Base-by-base conservation (phyloP, 1,284 basidiomycete genomes). In the Microbotryum silenes-acaulis region DNA sequence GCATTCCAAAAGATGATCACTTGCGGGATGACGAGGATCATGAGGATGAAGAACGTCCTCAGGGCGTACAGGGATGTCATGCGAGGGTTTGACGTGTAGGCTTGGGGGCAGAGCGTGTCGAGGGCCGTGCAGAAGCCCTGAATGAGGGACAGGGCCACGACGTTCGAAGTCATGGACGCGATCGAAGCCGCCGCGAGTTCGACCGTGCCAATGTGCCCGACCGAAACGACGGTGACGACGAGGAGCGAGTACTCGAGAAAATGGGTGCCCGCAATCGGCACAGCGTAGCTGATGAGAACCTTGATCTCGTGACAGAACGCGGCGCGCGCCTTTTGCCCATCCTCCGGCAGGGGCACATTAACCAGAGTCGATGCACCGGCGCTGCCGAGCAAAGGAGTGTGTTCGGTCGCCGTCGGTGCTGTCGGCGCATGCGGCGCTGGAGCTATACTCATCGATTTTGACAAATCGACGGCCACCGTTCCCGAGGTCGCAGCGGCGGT, bases 21-120 rank as follows among this genome's bases (percentile, higher is more conserved):
- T 37, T 70, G 69, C 9, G 72, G 72, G 16, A 72, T 57, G 53
- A 66, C 47, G 51, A 69, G 23, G 37, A 67, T 10, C 23, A 64
- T 16, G 29, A 68, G 57, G 50, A 72, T 54, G 54, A 68, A 44
- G 14, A 54, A 61, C 12, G 72, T 72, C 8, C 72, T 61, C 9
- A 72, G 56, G 1, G 71, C 70, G 59, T 71, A 63, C 20, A 69
- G 54, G 2, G 66, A 68, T 71, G 16, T 66, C 52, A 48, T 65
- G 58, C 44, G 58, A n/a, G 62, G 61, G 25, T 59, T 54, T 9
- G 66, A 67, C 12, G 71, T 61, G 64, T 53, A 73, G 8, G 71
- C 68, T 51, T 71, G 70, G 16, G 71, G 69, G 49, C 71, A 72
- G 6, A 73, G 65, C 2, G 72, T 70, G 56, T 73, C 72, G 33